These are phyloP conservation scores for Trypanosoma mega DNA, from an alignment of 208 protist genomes.

Conservation along the genomic window DNA sequence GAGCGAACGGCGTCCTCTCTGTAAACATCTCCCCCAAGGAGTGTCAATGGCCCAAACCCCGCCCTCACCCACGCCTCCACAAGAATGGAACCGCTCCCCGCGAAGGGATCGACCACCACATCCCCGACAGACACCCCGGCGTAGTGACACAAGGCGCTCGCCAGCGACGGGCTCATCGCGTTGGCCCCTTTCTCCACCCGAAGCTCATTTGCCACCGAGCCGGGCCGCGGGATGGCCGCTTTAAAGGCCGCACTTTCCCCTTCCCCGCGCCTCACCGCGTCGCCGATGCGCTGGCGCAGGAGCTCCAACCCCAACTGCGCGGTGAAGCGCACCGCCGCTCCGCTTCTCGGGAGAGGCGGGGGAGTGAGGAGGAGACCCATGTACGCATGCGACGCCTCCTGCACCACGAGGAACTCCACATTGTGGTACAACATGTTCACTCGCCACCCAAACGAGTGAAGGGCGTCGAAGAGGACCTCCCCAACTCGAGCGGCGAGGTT, in stretches of 20 bases:
- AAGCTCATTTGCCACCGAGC: constrained; percentile 31
- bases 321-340: constrained; percentile 23
- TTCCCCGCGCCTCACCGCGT: constrained; percentile 7
- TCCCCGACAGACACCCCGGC: constrained; percentile 12
- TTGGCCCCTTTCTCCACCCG: constrained; percentile 40
- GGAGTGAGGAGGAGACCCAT: constrained; percentile 30
- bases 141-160: constrained; percentile 29
- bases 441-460: constrained; percentile 26
- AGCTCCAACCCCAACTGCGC: constrained; percentile 34
- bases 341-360: constrained; percentile 36
- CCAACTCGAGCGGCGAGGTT: constrained; percentile 39
- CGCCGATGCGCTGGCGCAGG: constrained; percentile 35
- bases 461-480: constrained; percentile 26
- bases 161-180: constrained; percentile 42
- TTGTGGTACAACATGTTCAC: constrained; percentile 60
- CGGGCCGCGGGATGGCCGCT: constrained; percentile 33
- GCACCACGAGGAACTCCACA: constrained; percentile 42
- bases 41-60: neutral
- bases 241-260: constrained; percentile 10
- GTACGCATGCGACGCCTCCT: constrained; percentile 30
- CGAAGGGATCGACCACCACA: constrained; percentile 42
- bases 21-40: constrained; percentile 30
- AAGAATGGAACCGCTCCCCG: constrained; percentile 34
- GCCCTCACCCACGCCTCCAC: constrained; percentile 25
- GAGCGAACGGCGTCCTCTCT: constrained; percentile 14